Conservation (phyloP, 805 yeast species). For the Myxozyma udenii region DNA sequence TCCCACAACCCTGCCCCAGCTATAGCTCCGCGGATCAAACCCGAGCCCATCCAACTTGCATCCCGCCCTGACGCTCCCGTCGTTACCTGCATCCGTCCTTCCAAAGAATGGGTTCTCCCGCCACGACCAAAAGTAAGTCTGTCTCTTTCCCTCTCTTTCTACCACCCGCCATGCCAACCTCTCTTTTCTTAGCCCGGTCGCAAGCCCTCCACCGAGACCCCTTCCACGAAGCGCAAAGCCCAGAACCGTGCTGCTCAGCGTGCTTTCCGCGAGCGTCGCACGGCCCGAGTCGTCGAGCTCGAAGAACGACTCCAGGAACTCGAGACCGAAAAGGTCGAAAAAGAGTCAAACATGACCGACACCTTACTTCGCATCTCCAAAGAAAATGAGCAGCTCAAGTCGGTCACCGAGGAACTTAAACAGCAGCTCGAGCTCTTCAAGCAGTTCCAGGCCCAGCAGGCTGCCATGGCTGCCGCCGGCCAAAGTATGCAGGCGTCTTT, state of each 20-base stretch:
- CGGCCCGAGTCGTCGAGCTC: slow-evolving; percentile 73
- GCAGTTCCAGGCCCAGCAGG: slow-evolving; percentile 28
- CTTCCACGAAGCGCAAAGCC: slow-evolving; percentile 81
- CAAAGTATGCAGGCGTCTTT: not conserved
- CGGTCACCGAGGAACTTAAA: slow-evolving; percentile 28
- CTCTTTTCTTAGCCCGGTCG: slow-evolving; percentile 45
- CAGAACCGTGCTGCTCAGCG: slow-evolving; percentile 93
- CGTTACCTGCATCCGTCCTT: slow-evolving; percentile 44
- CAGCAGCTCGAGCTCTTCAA: slow-evolving; percentile 26
- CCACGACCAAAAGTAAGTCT: slow-evolving; percentile 62
- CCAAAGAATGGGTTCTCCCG: slow-evolving; percentile 79
- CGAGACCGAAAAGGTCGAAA: slow-evolving; percentile 61
- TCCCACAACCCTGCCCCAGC: slow-evolving; percentile 8
- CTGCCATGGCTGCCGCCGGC: slow-evolving; percentile 15
- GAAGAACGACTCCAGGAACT: slow-evolving; percentile 65
- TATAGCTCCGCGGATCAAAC: slow-evolving; percentile 25
- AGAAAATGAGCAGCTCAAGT: slow-evolving; percentile 41
- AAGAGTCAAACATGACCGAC: slow-evolving; percentile 18
- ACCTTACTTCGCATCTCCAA: slow-evolving; percentile 31
- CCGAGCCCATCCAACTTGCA: slow-evolving; percentile 18
- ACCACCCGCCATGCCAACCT: no score
- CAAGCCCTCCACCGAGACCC: slow-evolving; percentile 69
- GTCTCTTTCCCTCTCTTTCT: not conserved
- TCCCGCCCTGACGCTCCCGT: slow-evolving; percentile 5
- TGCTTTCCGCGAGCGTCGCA: slow-evolving; percentile 84